These are phyloP conservation scores for Sporothrix globosa DNA, from an alignment of 2,329 filamentous ascomycete species.

Conservation along the genomic window DNA sequence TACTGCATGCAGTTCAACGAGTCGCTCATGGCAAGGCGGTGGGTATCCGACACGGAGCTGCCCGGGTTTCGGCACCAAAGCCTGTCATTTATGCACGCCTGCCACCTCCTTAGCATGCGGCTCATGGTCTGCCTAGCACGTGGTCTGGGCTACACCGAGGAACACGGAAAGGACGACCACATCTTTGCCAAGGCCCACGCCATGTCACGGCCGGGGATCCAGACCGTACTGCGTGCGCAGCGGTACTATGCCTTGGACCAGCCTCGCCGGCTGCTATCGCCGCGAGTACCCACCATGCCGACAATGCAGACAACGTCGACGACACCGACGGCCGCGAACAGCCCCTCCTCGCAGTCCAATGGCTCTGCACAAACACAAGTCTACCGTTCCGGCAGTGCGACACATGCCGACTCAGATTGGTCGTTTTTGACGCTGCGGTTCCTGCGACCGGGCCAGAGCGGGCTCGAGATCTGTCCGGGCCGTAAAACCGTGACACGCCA, in stretches of 20 bases:
- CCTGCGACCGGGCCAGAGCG: slow-evolving; percentile 61
- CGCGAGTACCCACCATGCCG: slow-evolving; percentile 42
- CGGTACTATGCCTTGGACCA: slow-evolving; percentile 5
- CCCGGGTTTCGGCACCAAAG: slow-evolving; percentile 53
- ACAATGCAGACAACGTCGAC: slow-evolving; percentile 44
- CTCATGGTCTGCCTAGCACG: slow-evolving; percentile 62
- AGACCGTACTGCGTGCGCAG: slow-evolving; percentile 52
- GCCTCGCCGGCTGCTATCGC: slow-evolving; percentile 36
- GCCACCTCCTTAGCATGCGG: slow-evolving; percentile 56
- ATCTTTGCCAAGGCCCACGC: slow-evolving; percentile 61
- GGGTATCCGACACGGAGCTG: slow-evolving; percentile 53
- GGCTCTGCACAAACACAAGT: slow-evolving; percentile 40
- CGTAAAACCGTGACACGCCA: slow-evolving; percentile 62
- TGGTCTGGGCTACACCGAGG: slow-evolving; percentile 52
- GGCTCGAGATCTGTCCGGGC: slow-evolving; percentile 66
- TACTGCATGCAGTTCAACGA: slow-evolving; percentile 63
- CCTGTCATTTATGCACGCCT: slow-evolving; percentile 57
- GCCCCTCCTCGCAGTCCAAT: background rate
- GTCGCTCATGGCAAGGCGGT: slow-evolving; percentile 54
- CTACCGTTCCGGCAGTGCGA: slow-evolving; percentile 55
- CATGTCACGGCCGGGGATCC: slow-evolving; percentile 51
- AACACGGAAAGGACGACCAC: slow-evolving; percentile 45
- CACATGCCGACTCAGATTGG: slow-evolving; percentile 58
- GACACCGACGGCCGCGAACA: slow-evolving; percentile 28
- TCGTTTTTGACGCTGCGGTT: slow-evolving; percentile 65